phyloP scores from a whole-genome alignment of 2,329 filamentous ascomycete species.

The Epichloe glyceriae region DNA sequence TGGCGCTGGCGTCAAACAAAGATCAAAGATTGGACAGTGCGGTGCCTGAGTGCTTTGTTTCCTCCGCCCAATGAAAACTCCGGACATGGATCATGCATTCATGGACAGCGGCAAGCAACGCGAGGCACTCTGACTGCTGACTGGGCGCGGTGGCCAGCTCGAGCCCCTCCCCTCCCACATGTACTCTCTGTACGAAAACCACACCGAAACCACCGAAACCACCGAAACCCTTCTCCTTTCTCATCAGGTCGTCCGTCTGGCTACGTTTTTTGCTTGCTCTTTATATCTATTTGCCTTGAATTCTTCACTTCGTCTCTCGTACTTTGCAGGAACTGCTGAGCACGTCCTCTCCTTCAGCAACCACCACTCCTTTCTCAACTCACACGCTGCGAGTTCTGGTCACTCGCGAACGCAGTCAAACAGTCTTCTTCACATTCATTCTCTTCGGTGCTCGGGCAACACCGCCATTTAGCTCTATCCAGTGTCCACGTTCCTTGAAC shows the following conservation, averaged over 20 bases:
- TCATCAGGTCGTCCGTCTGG: background rate
- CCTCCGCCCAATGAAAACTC: too few relatives aligned
- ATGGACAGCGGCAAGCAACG: too few relatives aligned
- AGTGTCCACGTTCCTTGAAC: background rate
- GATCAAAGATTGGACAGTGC: too few relatives aligned
- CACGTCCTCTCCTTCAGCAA: slow-evolving; percentile 22
- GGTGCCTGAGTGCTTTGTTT: too few relatives aligned
- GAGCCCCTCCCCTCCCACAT: background rate
- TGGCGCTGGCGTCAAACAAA: background rate
- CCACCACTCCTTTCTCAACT: slow-evolving; percentile 7
- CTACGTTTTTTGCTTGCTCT: slow-evolving; percentile 9
- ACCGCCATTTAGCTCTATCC: slow-evolving; percentile 10
- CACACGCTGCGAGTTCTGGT: slow-evolving; percentile 12
- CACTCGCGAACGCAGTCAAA: slow-evolving; percentile 9
- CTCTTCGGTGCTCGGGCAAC: slow-evolving; percentile 21
- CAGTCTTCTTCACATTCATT: slow-evolving; percentile 14
- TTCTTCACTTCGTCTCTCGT: slow-evolving; percentile 3
- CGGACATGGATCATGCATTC: too few relatives aligned
- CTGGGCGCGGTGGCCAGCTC: background rate
- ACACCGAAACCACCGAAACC: too few relatives aligned
- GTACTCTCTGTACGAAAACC: background rate
- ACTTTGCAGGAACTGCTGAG: slow-evolving; percentile 17
- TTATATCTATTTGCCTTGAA: slow-evolving; percentile 1
- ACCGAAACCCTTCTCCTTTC: too few relatives aligned
- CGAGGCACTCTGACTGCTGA: background rate